Evolutionary conservation across 768 basidiomycete species (phyloP).

Genomic region (Leccinellum luteum): DNA sequence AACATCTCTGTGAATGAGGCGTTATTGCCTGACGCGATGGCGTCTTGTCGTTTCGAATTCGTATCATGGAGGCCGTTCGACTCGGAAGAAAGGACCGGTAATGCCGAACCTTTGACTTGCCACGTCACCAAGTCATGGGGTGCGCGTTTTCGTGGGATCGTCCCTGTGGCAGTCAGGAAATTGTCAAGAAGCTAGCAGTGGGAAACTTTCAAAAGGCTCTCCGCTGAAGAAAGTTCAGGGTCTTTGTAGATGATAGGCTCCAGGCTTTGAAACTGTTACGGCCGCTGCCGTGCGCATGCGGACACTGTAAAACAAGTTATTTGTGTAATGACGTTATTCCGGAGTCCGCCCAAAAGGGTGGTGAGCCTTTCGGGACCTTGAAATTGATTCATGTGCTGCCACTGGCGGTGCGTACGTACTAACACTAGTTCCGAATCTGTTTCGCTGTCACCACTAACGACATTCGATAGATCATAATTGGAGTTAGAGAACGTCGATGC

Average conservation of each 20-base stretch:
- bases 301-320: background rate
- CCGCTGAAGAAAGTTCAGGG: background rate
- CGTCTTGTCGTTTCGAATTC: background rate
- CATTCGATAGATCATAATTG: background rate
- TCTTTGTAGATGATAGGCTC: background rate
- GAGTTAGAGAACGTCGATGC: background rate
- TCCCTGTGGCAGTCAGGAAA: background rate
- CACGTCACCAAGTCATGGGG: slow-evolving; percentile 8
- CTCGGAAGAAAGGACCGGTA: background rate
- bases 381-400: background rate
- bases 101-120: slow-evolving; percentile 2
- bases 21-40: background rate
- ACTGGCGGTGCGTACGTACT: background rate
- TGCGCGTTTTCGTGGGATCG: background rate
- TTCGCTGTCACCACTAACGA: background rate
- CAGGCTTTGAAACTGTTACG: background rate
- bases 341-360: background rate
- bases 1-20: background rate
- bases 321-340: background rate
- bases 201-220: no score
- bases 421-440: background rate
- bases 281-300: background rate
- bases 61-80: background rate
- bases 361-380: background rate
- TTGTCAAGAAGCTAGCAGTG: background rate